phyloP scores from a whole-genome alignment of 78 protist genomes.

The Dictyostelium brefeldianum region DNA sequence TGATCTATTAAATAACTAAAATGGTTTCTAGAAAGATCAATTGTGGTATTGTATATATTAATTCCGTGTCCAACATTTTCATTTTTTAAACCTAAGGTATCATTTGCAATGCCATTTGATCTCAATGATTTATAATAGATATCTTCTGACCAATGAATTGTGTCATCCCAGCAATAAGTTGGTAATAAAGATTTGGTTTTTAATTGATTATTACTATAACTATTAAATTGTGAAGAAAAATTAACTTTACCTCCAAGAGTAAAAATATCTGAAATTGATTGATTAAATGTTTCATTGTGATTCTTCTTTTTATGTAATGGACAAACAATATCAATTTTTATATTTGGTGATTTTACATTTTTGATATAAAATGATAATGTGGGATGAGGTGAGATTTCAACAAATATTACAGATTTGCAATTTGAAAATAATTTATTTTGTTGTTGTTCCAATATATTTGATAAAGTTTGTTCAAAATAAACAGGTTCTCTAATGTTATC shows the following conservation, averaged over 20 bases:
- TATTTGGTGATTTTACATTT: no score
- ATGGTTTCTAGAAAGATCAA: no score
- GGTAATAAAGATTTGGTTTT: no score
- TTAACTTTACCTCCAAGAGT: background rate
- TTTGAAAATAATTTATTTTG: background rate
- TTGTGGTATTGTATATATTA: no score
- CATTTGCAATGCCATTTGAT: no score
- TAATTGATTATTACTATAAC: no score
- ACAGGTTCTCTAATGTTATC: slow-evolving; percentile 18
- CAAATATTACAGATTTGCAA: background rate
- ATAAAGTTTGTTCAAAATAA: background rate
- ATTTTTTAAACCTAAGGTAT: no score
- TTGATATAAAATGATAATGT: background rate
- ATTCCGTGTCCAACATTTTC: no score
- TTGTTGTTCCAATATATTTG: background rate
- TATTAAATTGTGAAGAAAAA: background rate
- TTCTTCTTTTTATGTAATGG: slow-evolving; percentile 14
- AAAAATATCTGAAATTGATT: background rate
- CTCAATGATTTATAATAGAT: no score
- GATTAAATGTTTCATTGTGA: background rate
- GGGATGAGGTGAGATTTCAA: slow-evolving; percentile 23
- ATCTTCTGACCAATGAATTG: no score
- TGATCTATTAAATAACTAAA: no score
- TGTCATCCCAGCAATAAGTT: no score
- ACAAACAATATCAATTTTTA: background rate